A percentile compares a stretch with the other conserved stretches of the same genome.
phyloP scores from a whole-genome alignment of 768 basidiomycete genomes.

The Termitomyces sp. region DNA sequence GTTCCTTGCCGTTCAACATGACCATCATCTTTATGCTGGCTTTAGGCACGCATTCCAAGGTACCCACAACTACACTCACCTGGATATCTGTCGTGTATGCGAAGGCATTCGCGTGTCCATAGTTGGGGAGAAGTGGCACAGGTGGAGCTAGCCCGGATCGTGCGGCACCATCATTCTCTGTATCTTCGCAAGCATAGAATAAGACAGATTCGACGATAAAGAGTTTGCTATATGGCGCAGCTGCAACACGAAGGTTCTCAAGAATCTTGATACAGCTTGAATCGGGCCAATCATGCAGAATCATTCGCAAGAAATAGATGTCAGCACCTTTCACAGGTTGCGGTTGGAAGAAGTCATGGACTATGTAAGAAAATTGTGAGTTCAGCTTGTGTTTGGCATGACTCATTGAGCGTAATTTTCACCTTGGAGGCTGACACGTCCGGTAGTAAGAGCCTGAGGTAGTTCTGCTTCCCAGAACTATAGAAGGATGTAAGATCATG shows the following conservation, averaged over 20 bases:
- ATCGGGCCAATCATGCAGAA: constrained; percentile 13
- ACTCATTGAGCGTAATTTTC: too few species aligned
- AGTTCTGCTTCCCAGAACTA: constrained; percentile 10
- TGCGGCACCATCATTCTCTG: neutral
- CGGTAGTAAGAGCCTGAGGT: constrained; percentile 1
- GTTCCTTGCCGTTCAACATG: constrained; percentile 12
- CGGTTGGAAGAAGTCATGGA: constrained; percentile 9
- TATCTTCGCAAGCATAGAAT: constrained; percentile 1
- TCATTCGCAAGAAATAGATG: constrained; percentile 9
- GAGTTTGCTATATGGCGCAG: constrained; percentile 2
- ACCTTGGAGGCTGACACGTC: neutral
- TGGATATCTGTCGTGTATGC: neutral
- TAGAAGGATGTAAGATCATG: neutral
- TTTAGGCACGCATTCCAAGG: neutral
- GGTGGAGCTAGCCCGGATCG: neutral
- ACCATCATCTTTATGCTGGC: constrained; percentile 9
- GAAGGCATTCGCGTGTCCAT: neutral
- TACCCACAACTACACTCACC: neutral
- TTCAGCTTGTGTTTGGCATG: too few species aligned
- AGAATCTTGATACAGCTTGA: constrained; percentile 2
- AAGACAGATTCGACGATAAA: constrained; percentile 5
- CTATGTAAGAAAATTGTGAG: neutral
- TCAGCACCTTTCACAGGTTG: constrained; percentile 12
- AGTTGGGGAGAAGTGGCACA: constrained; percentile 1
- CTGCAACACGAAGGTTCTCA: constrained; percentile 6